Evolutionary conservation across 1,139 yeast genomes (phyloP).

Genomic region (Candida neerlandica): DNA sequence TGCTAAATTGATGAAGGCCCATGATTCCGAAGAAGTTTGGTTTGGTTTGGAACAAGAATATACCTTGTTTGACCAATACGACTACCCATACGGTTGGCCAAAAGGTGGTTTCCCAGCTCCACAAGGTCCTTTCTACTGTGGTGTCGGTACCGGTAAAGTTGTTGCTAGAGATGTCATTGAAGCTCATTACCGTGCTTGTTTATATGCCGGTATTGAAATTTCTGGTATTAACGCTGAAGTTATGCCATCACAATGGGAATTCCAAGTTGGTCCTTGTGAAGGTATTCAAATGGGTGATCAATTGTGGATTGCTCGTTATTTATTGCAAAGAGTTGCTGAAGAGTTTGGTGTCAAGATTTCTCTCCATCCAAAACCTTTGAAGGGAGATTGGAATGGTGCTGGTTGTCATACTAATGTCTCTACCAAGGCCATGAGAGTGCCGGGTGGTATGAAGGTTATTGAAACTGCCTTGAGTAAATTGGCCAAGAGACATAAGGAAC

Average conservation of each 20-base stretch:
- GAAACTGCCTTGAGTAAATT: conserved; percentile 92
- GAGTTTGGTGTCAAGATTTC: conserved; percentile 98
- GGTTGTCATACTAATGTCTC: conserved; percentile 99
- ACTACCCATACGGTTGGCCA: conserved; percentile 97
- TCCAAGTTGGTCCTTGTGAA: conserved; percentile 97
- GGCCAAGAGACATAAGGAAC: conserved; percentile 96
- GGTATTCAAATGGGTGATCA: conserved; percentile 98
- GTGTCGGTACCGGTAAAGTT: conserved; percentile 99
- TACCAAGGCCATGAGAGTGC: conserved; percentile 83
- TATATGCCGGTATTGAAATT: conserved; percentile 84
- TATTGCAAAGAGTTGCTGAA: conserved; percentile 93
- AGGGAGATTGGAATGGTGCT: conserved; percentile 99
- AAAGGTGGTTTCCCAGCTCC: conserved; percentile 99
- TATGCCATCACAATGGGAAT: conserved; percentile 99
- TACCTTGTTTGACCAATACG: conserved; percentile 90
- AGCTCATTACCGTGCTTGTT: conserved; percentile 98
- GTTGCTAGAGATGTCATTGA: conserved; percentile 97
- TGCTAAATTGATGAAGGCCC: conserved; percentile 94
- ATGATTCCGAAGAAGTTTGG: conserved; percentile 85
- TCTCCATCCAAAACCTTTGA: conserved; percentile 97
- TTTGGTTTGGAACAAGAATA: conserved; percentile 99
- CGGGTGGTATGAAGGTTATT: conserved; percentile 95
- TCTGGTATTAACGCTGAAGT: conserved; percentile 99
- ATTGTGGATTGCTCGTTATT: conserved; percentile 93
- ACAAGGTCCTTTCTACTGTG: conserved; percentile 99